A percentile compares a stretch with the other conserved stretches of the same genome.
Conservation (phyloP, 768 basidiomycete genomes). For the Serendipita sp. region DNA sequence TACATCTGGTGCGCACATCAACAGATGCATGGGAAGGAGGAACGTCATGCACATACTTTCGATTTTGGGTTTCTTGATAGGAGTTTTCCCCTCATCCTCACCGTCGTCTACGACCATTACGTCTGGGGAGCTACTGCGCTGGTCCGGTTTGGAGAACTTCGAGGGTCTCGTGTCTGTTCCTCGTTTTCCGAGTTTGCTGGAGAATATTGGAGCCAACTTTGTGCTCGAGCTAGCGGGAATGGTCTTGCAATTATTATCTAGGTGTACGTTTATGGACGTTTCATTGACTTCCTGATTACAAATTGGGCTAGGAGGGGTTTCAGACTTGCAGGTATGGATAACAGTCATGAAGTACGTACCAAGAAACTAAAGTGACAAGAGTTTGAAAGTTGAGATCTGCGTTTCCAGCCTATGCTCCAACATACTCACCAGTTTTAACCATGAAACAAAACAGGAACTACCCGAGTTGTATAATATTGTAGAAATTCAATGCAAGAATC, state of each 20-base stretch:
- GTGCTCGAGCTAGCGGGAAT: constrained; percentile 9
- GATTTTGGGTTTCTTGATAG: constrained; percentile 11
- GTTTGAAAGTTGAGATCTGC: background rate
- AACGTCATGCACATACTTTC: constrained; percentile 11
- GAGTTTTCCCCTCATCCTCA: constrained; percentile 1
- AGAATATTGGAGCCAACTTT: constrained; percentile 7
- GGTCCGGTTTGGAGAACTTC: constrained; percentile 29
- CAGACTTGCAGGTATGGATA: background rate
- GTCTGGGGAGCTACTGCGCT: constrained; percentile 14
- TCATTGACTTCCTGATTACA: constrained; percentile 30
- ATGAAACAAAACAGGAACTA: background rate
- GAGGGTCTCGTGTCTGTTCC: constrained; percentile 19
- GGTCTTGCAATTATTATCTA: constrained; percentile 32
- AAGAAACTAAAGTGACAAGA: background rate
- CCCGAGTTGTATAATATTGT: background rate
- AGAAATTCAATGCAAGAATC: background rate
- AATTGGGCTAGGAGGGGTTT: constrained; percentile 28
- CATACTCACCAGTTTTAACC: background rate
- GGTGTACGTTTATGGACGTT: constrained; percentile 33
- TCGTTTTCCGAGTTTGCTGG: constrained; percentile 12
- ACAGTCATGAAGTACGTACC: background rate
- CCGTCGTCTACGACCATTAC: constrained; percentile 13
- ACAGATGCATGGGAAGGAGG: background rate
- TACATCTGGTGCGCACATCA: background rate
- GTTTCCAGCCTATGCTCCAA: background rate